Conservation (phyloP, 495 filamentous ascomycete genomes). For the Aspergillus kassunensis region DNA sequence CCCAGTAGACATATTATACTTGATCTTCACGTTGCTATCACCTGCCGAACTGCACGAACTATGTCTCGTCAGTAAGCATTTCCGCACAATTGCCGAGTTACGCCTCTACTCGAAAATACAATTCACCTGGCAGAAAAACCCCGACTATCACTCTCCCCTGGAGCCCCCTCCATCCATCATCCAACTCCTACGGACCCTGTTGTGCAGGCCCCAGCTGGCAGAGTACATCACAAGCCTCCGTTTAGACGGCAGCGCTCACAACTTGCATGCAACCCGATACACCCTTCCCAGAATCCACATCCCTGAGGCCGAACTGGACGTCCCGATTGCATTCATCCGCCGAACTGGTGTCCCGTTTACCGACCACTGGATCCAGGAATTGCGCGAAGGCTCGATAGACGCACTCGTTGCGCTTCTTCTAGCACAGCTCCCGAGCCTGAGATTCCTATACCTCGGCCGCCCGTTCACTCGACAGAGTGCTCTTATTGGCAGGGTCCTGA, state of each 20-base stretch:
- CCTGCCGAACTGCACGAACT: conserved; percentile 7
- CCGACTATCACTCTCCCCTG: not conserved
- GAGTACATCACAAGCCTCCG: conserved; percentile 12
- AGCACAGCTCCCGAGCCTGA: conserved; percentile 14
- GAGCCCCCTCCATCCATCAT: conserved; percentile 16
- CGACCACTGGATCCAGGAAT: conserved; percentile 15
- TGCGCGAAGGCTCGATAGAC: conserved; percentile 16
- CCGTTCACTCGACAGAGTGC: conserved; percentile 13
- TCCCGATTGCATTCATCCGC: conserved; percentile 8
- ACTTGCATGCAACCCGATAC: not conserved
- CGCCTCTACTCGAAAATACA: conserved; percentile 19
- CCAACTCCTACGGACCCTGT: conserved; percentile 14
- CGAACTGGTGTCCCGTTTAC: conserved; percentile 14
- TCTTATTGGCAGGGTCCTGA: conserved; percentile 18
- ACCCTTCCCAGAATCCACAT: conserved; percentile 6
- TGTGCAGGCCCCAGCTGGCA: conserved; percentile 20
- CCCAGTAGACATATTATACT: conserved; percentile 10
- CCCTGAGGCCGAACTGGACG: conserved; percentile 10
- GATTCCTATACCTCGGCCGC: conserved; percentile 11
- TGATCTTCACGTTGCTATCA: conserved; percentile 13
- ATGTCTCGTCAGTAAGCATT: conserved; percentile 12
- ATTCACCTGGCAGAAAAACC: conserved; percentile 12
- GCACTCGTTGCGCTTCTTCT: conserved; percentile 20
- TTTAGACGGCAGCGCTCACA: conserved; percentile 4
- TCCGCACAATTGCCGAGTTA: conserved; percentile 13